These are phyloP conservation scores for Panaeolus cyanescens DNA, from an alignment of 768 basidiomycete genomes.

Conservation along the genomic window DNA sequence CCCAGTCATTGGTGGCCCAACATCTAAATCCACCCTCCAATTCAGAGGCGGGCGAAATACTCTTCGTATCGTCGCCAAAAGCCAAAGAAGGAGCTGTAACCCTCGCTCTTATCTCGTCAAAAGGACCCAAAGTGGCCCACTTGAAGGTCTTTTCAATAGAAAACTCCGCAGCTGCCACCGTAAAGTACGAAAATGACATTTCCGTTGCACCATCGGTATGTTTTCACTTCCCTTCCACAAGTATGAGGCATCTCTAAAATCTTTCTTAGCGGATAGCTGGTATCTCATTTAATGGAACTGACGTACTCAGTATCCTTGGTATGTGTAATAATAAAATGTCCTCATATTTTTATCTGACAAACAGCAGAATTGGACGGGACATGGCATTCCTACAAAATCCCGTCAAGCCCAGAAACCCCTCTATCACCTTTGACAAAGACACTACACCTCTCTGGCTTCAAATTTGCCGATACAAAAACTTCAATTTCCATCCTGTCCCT, in stretches of 20 bases:
- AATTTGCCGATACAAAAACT: conserved; percentile 14
- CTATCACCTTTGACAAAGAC: conserved; percentile 7
- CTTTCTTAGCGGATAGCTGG: conserved; percentile 34
- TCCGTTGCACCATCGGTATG: conserved; percentile 28
- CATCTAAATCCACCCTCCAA: conserved; percentile 11
- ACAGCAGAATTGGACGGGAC: conserved; percentile 42
- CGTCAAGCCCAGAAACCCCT: conserved; percentile 15
- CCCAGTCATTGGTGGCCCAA: conserved; percentile 24
- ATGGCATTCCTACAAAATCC: conserved; percentile 41
- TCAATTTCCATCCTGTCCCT: conserved; percentile 47
- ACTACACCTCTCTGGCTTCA: conserved; percentile 19
- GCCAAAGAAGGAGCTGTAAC: conserved; percentile 15
- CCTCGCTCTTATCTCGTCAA: conserved; percentile 19
- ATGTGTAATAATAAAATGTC: conserved; percentile 17
- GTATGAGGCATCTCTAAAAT: conserved; percentile 7
- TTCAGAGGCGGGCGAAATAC: conserved; percentile 11
- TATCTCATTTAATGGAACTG: conserved; percentile 47
- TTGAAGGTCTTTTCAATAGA: conserved; percentile 34
- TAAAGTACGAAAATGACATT: conserved; percentile 25
- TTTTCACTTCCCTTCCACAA: background rate
- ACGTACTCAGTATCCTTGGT: conserved; percentile 54
- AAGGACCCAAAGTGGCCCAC: conserved; percentile 20
- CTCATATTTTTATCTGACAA: background rate
- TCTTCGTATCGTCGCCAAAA: conserved; percentile 15
- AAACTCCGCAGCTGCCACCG: conserved; percentile 28